Conservation (phyloP, 164 flowering plant species). For the Santalum album region DNA sequence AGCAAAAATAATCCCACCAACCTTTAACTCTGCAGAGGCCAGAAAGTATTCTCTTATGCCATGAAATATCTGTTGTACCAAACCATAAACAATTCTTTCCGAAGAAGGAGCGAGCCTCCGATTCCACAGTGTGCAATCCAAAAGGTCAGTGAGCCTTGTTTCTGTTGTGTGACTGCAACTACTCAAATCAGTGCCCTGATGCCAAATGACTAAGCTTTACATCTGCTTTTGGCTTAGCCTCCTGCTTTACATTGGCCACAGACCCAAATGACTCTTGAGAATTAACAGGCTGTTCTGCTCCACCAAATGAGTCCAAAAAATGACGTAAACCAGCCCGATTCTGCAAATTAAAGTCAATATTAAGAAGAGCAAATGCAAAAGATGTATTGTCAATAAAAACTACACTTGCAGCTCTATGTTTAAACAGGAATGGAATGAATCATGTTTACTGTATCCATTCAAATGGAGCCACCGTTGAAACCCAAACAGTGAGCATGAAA, state of each 20-base stretch:
- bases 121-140: conserved; percentile 95
- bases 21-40: conserved; percentile 88
- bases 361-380: background rate
- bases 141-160: conserved; percentile 81
- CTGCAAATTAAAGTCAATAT: conserved; percentile 30
- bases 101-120: conserved; percentile 95
- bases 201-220: conserved; percentile 68
- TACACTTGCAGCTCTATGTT: too few relatives aligned
- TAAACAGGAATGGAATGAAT: too few relatives aligned
- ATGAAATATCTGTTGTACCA: conserved; percentile 95
- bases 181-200: conserved; percentile 45
- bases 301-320: conserved; percentile 84
- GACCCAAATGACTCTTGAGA: conserved; percentile 49
- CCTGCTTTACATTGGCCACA: conserved; percentile 49
- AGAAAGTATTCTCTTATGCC: conserved; percentile 92
- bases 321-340: conserved; percentile 93
- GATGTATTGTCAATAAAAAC: too few relatives aligned
- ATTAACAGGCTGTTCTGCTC: conserved; percentile 49
- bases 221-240: conserved; percentile 49
- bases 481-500: too few relatives aligned
- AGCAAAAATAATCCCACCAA: conserved; percentile 7
- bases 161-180: conserved; percentile 54
- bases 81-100: conserved; percentile 88
- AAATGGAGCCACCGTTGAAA: too few relatives aligned
- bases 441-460: too few relatives aligned